Evolutionary conservation across 176 grass and related monocot genomes (phyloP).

Genomic region (Lolium perenne): DNA sequence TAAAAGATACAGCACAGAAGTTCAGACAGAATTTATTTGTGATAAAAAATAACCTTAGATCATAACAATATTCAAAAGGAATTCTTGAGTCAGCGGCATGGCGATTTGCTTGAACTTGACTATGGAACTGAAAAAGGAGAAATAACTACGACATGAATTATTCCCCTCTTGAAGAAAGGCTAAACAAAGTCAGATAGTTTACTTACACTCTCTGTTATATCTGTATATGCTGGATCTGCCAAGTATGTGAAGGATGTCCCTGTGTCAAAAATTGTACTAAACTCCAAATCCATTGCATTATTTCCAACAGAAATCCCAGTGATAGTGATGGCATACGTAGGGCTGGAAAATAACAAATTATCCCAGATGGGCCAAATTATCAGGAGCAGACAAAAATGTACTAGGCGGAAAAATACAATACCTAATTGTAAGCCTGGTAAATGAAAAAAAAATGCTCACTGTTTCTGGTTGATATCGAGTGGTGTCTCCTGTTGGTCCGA

Average conservation of each 20-base stretch:
- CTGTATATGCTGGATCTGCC: conserved; percentile 71
- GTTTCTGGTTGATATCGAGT: conserved; percentile 57
- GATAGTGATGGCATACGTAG: conserved; percentile 65
- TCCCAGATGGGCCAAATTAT: neutral
- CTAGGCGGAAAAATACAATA: neutral
- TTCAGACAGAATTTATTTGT: neutral
- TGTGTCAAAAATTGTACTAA: conserved; percentile 75
- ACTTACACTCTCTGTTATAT: conserved; percentile 77
- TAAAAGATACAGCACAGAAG: neutral
- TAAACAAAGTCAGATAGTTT: neutral
- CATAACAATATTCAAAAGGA: conserved; percentile 88
- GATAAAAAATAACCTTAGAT: conserved; percentile 59
- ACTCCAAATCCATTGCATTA: conserved; percentile 39
- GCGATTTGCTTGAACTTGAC: conserved; percentile 58
- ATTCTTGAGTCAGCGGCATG: conserved; percentile 57
- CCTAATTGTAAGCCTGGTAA: neutral
- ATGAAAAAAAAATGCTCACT: conserved; percentile 49
- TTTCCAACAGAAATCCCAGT: conserved; percentile 59
- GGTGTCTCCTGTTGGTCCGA: conserved; percentile 74
- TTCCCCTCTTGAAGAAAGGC: neutral
- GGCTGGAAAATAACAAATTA: conserved; percentile 49
- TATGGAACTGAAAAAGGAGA: conserved; percentile 65
- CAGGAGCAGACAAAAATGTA: neutral
- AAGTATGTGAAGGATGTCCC: conserved; percentile 91
- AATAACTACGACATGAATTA: neutral